Evolutionary conservation across 441 rosid species (phyloP), one percentile per base, ranked within the genome.

Genomic region (Kokia cookei): DNA sequence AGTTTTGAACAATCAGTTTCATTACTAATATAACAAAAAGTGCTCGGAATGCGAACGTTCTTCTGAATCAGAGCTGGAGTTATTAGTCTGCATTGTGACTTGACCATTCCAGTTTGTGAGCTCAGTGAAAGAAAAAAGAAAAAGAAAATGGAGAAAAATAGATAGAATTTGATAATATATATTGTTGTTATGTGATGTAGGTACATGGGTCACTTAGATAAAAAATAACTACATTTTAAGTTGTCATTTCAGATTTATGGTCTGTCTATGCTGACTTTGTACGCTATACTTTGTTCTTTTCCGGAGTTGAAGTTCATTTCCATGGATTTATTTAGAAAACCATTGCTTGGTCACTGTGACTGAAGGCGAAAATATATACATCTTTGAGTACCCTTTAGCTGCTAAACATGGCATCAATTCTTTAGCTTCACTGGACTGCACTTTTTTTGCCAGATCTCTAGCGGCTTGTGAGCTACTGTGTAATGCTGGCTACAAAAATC

Each of bases 381-480:
- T 43, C 69, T 57, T 62, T 61, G 37, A 62, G 51, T 76, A 60
- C 65, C 5, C 53, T 11, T 47, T 64, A 55, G 24, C 55, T 37
- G 42, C 50, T 72, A 69, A 43, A 47, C 14, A 61, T 73, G 24
- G 45, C 27, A 29, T 66, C 14, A 19, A 68, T 65, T 17, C 51
- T 62, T 62, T 67, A 29, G 3, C 67, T 72, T 80, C 62, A 63
- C 58, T 65, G 65, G 59, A 71, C 71, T 11, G 58, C 67, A 27
- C 50, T 72, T 73, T 73, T 73, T 19, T 74, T 76, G 65, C 72
- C 90, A 94, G 99, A 83, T 94, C 99, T 59, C 82, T 93, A 64
- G 98, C 97, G 82, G 98, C 99, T 65, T 94, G 98, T 24, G 99
- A 94, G 79, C 80, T 88, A 59, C 83, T 94, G 13, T 80, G 57